Percentiles rank a stretch among this genome's conserved stretches.
Conservation (phyloP, 1,284 basidiomycete genomes). For the Rhodotorula mucilaginosa region DNA sequence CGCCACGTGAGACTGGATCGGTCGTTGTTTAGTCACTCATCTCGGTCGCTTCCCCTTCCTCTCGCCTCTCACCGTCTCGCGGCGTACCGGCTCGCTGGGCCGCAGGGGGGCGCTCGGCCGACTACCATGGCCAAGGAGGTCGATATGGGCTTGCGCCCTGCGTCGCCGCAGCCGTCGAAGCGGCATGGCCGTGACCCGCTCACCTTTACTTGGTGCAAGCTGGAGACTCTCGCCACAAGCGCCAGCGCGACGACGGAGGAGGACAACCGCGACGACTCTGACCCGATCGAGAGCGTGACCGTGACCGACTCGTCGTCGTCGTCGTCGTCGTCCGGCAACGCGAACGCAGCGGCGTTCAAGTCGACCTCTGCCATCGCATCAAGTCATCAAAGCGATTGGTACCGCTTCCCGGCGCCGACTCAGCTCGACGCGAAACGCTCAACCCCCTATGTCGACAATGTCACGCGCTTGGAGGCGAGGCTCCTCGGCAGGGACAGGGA, state of each 20-base stretch:
- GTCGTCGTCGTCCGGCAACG: not conserved
- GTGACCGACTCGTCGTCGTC: not conserved
- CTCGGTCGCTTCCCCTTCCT: not conserved
- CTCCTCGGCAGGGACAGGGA: not conserved
- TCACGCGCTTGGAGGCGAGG: not conserved
- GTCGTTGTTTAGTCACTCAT: too few species aligned
- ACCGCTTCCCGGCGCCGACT: slow-evolving; percentile 5
- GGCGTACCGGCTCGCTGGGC: not conserved
- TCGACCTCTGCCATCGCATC: too few species aligned
- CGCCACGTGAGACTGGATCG: too few species aligned
- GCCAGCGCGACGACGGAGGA: too few species aligned
- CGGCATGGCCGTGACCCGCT: not conserved
- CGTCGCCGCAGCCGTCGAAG: not conserved
- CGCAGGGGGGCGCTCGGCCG: not conserved
- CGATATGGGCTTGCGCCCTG: not conserved
- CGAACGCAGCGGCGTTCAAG: too few species aligned
- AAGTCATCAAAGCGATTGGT: slow-evolving; percentile 5
- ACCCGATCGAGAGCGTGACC: too few species aligned
- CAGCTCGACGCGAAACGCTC: not conserved
- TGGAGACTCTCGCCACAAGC: too few species aligned
- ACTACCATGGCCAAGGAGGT: not conserved
- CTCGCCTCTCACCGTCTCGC: not conserved
- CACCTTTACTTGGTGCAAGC: too few species aligned
- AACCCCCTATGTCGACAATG: not conserved
- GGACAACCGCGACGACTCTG: too few species aligned